phyloP scores from a whole-genome alignment of 805 yeast species.

The Metschnikowia cubensis region DNA sequence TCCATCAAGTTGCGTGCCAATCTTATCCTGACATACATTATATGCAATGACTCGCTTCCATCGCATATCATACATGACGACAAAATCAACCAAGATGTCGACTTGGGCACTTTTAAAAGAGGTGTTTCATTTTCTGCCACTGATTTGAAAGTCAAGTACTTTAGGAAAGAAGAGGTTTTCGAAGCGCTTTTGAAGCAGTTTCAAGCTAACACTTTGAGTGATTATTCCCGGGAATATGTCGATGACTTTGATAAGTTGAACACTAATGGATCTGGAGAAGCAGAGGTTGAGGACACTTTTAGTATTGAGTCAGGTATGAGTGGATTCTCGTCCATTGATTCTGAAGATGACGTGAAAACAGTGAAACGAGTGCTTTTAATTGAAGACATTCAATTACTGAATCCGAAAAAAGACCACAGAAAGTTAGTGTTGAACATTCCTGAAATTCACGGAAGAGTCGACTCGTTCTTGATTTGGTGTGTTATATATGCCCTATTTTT shows the following conservation, averaged over 20 bases:
- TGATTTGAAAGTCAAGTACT: constrained; percentile 22
- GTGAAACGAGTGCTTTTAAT: constrained; percentile 33
- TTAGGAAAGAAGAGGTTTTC: constrained; percentile 21
- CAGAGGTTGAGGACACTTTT: constrained; percentile 29
- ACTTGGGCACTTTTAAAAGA: constrained; percentile 34
- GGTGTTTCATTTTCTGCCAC: constrained; percentile 32
- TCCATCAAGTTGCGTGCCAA: constrained; percentile 26
- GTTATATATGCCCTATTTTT: constrained; percentile 35
- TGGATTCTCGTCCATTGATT: constrained; percentile 10
- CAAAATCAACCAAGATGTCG: constrained; percentile 22
- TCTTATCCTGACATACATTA: constrained; percentile 29
- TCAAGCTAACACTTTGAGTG: constrained; percentile 37
- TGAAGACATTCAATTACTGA: constrained; percentile 24
- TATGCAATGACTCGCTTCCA: constrained; percentile 41
- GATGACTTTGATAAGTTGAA: constrained; percentile 31
- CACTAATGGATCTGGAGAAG: constrained; percentile 18
- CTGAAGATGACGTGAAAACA: constrained; percentile 19
- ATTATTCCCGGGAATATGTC: constrained; percentile 31
- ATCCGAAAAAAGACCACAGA: constrained; percentile 25
- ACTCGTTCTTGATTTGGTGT: constrained; percentile 42
- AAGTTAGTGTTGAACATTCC: constrained; percentile 29
- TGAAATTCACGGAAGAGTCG: constrained; percentile 36
- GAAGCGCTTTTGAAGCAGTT: constrained; percentile 19
- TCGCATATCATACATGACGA: constrained; percentile 25
- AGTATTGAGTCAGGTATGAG: constrained; percentile 23